A percentile compares a stretch with the other conserved stretches of the same genome.
These are phyloP conservation scores for Alternaria sp. DNA, from an alignment of 2,329 filamentous ascomycete species.

Conservation along the genomic window DNA sequence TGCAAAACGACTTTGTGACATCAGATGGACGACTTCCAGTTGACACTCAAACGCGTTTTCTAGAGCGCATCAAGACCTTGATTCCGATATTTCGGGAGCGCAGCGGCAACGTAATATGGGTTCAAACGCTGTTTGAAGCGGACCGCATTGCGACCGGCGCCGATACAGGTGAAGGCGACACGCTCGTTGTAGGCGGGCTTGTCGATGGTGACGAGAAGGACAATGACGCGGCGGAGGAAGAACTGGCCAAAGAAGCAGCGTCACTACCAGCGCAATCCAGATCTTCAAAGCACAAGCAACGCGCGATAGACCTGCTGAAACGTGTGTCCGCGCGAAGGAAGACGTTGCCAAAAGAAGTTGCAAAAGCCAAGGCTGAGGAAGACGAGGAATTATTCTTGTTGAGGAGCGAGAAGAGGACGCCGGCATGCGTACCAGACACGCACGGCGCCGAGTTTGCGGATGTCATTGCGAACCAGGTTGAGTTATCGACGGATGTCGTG, in stretches of 20 bases:
- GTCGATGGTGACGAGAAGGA: conserved; percentile 45
- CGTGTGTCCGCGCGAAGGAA: conserved; percentile 45
- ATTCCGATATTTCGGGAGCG: conserved; percentile 74
- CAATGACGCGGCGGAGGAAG: conserved; percentile 47
- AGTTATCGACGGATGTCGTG: conserved; percentile 60
- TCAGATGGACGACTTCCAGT: conserved; percentile 73
- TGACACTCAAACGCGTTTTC: conserved; percentile 68
- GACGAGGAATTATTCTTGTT: conserved; percentile 58
- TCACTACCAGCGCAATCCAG: conserved; percentile 41
- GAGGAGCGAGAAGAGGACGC: conserved; percentile 46
- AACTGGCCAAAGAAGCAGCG: conserved; percentile 29
- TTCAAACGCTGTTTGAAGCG: conserved; percentile 76
- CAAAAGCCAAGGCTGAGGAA: conserved; percentile 46
- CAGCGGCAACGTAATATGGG: conserved; percentile 80
- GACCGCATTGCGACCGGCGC: conserved; percentile 64
- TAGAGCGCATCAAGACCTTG: conserved; percentile 72
- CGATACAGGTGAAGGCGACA: conserved; percentile 57
- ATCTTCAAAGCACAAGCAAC: conserved; percentile 47
- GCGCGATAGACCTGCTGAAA: conserved; percentile 50
- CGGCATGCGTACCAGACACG: conserved; percentile 54
- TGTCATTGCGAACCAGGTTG: conserved; percentile 59
- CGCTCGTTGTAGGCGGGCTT: conserved; percentile 53
- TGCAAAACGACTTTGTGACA: conserved; percentile 88
- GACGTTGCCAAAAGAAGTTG: conserved; percentile 36
- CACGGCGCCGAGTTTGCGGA: conserved; percentile 61